Conservation (phyloP, 2,329 filamentous ascomycete species). For the Ilyonectria mors-panacis region DNA sequence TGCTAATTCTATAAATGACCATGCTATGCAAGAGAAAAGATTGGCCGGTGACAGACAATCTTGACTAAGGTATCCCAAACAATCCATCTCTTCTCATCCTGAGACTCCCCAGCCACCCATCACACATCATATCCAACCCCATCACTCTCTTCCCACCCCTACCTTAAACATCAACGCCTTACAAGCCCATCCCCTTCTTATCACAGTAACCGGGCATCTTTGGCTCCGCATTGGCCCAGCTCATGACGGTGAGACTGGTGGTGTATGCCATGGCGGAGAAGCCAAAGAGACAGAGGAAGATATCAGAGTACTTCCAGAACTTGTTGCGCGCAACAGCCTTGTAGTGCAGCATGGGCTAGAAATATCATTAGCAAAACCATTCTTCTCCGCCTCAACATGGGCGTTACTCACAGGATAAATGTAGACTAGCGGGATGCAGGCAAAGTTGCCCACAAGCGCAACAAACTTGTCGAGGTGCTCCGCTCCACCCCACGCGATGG, state of each 20-base stretch:
- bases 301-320: slow-evolving; percentile 79
- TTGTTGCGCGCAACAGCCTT: slow-evolving; percentile 80
- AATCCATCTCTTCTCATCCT: slow-evolving; percentile 12
- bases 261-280: slow-evolving; percentile 93
- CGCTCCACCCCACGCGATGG: slow-evolving; percentile 92
- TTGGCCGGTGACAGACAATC: slow-evolving; percentile 36
- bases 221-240: slow-evolving; percentile 79
- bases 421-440: slow-evolving; percentile 96
- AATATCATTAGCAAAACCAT: slow-evolving; percentile 49
- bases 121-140: slow-evolving; percentile 26
- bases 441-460: slow-evolving; percentile 95
- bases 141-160: background rate
- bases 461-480: slow-evolving; percentile 98
- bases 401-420: slow-evolving; percentile 89
- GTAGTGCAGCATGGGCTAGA: slow-evolving; percentile 91
- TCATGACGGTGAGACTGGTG: slow-evolving; percentile 86
- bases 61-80: slow-evolving; percentile 24
- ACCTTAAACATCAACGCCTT: slow-evolving; percentile 12
- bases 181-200: slow-evolving; percentile 47
- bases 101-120: slow-evolving; percentile 12
- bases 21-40: slow-evolving; percentile 41
- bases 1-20: slow-evolving; percentile 45
- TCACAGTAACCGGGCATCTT: slow-evolving; percentile 70
- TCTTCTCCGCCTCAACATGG: slow-evolving; percentile 1
- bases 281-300: slow-evolving; percentile 85